Evolutionary conservation across 306 rosid genomes (phyloP), one percentile per base, ranked within the genome.

Genomic region (Senna siamea): DNA sequence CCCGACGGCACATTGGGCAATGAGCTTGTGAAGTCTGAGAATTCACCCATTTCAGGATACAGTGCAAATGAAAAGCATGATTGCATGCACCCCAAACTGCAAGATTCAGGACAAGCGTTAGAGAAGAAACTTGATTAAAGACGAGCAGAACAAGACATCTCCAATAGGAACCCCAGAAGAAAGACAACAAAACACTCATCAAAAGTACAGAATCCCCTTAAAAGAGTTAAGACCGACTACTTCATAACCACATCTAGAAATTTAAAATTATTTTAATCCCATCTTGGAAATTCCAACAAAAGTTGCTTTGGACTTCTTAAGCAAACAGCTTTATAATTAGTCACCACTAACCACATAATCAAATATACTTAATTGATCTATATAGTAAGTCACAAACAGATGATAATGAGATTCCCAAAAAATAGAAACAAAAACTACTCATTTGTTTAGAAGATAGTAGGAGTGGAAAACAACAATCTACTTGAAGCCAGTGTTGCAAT

Each of bases 31-130:
- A 86, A 7, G 92, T 84, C 44, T 89, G 96, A 55, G 96, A 86
- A 78, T 89, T 91, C 78, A 93, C 94, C 96, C 96, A 93, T 84
- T 91, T 91, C 65, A 93, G 72, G 77, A 91, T 91, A 81, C 97
- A 91, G 70, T 91, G 98, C 83, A 93, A 92, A 84, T 93, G 97
- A 81, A 93, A 89, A 8, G 97, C 93, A 50, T 91, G 97, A 82
- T 90, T 93, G 90, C 97, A 93, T 48, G 78, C 92, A 73, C 97
- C 98, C 98, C 97, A 93, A 81, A 90, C 97, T 93, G 97, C 89
- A 79, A 73, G 41, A 75, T 41, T 19, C 32, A 7, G 43, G 19
- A 64, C 15, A 47, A 63, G 32, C 12, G 62, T 82, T 64, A 69
- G 23, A 59, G 40, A 37, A 37, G 40, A 37, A 5, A 37, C 6